These are phyloP conservation scores for Fusarium clavum DNA, from an alignment of 2,329 filamentous ascomycete species.

Conservation along the genomic window DNA sequence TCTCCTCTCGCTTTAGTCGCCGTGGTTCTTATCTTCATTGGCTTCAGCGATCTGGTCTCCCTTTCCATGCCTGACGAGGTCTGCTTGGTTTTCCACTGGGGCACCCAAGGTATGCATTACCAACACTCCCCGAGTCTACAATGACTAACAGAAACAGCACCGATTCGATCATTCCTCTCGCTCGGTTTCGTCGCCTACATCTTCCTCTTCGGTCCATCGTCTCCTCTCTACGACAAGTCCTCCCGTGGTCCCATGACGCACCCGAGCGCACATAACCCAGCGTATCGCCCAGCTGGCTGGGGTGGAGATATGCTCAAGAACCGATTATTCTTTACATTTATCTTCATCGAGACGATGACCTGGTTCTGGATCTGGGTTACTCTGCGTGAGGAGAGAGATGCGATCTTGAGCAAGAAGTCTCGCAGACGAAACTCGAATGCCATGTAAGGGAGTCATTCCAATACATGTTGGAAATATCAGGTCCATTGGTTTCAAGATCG, in stretches of 20 bases:
- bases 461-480: not conserved
- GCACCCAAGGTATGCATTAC: slow-evolving; percentile 68
- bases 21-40: slow-evolving; percentile 71
- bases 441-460: slow-evolving; percentile 7
- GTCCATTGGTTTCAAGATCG: not conserved
- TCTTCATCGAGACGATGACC: slow-evolving; percentile 82
- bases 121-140: slow-evolving; percentile 26
- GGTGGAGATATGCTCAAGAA: slow-evolving; percentile 81
- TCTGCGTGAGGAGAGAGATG: slow-evolving; percentile 71
- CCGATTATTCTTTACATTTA: slow-evolving; percentile 84
- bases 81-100: slow-evolving; percentile 72
- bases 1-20: slow-evolving; percentile 81
- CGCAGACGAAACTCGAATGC: slow-evolving; percentile 45
- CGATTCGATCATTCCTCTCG: slow-evolving; percentile 73
- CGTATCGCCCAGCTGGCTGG: slow-evolving; percentile 57
- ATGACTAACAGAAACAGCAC: slow-evolving; percentile 59
- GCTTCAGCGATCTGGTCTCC: slow-evolving; percentile 72
- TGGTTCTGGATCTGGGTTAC: slow-evolving; percentile 91
- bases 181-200: slow-evolving; percentile 72
- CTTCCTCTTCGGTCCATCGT: slow-evolving; percentile 68
- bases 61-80: slow-evolving; percentile 77
- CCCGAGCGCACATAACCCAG: slow-evolving; percentile 50
- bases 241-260: slow-evolving; percentile 37
- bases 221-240: slow-evolving; percentile 58
- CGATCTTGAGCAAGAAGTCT: slow-evolving; percentile 55